phyloP scores from a whole-genome alignment of 106 monocot genomes.

The Dendrobium catenatum region DNA sequence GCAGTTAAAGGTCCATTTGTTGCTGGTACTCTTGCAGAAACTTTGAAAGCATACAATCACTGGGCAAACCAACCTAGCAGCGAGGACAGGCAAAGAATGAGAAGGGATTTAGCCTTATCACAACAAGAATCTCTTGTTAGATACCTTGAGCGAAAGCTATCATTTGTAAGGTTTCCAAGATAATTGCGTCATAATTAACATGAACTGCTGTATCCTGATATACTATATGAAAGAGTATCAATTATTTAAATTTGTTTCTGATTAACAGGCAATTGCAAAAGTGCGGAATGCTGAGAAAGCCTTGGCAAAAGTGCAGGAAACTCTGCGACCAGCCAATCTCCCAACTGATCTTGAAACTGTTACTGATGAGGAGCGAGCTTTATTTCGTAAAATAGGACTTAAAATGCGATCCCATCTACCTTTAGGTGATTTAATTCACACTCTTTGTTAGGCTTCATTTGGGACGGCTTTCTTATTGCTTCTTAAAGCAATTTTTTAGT shows the following conservation, averaged over 20 bases:
- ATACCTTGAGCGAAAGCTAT: conserved; percentile 56
- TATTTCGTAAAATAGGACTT: conserved; percentile 76
- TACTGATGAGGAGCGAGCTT: conserved; percentile 83
- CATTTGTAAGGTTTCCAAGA: conserved; percentile 38
- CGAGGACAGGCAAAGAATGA: conserved; percentile 56
- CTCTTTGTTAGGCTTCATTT: too few relatives aligned
- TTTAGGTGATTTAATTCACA: conserved; percentile 34
- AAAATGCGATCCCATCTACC: conserved; percentile 70
- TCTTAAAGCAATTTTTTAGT: too few relatives aligned
- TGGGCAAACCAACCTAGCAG: conserved; percentile 52
- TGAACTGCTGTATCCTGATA: not conserved
- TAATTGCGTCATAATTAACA: not conserved
- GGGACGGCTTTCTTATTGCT: too few relatives aligned
- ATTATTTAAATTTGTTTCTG: not conserved
- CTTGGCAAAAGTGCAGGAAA: conserved; percentile 76
- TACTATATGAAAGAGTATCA: not conserved
- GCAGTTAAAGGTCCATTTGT: conserved; percentile 31
- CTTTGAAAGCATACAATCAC: conserved; percentile 51
- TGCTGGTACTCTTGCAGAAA: conserved; percentile 92
- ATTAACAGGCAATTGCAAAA: conserved; percentile 58
- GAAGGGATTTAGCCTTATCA: conserved; percentile 37
- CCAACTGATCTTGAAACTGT: conserved; percentile 92
- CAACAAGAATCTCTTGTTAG: conserved; percentile 72
- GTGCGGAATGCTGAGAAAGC: conserved; percentile 83
- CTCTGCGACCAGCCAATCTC: conserved; percentile 63